Base-by-base conservation (phyloP, 1,284 basidiomycete species). In the Ustilago sp. region DNA sequence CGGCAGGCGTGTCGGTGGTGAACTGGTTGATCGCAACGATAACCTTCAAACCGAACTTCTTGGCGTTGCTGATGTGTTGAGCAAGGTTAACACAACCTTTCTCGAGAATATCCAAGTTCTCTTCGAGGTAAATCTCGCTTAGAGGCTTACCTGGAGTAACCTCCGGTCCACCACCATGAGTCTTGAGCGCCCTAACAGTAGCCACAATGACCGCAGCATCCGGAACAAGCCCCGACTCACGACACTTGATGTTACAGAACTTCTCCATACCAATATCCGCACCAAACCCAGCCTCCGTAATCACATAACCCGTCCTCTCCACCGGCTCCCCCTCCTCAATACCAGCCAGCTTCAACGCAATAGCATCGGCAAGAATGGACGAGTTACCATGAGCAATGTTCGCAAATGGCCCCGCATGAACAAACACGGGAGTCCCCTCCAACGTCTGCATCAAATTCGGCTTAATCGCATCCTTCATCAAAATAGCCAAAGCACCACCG, bases 331-430 rank as follows among this genome's bases (percentile, higher is more conserved):
- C 95, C 80, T 93, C 90, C 87, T 99, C 96, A n/a, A 92, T 92
- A 80, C 96, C 96, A 8, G 95, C 97, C 43, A 99, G 91, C 88
- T 99, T 99, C 82, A 99, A 90, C 47, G 96, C 96, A 63, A 99
- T 92, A 59, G 93, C 92, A 87, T 99, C 96, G 32, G 96, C 96
- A 56, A 99, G 90, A 87, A 99, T 98, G 53, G 95, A 98, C 15
- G 95, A 98, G 89, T 99, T 99, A 68, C 96, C 96, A 86, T 99
- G 96, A 3, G 96, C 96, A 83, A 99, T 99, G 89, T 99, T 99
- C 79, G 96, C 96, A 86, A 99, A 99, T 17, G 96, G 97, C 62
- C 96, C 96, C 9, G 96, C 96, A 87, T 99, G 96, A 8, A 99
- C 97, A 85, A 99, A 98, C 69, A 99, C 97, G 39, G 96, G 96